These are phyloP conservation scores for Macrolepiota dolichaula DNA, from an alignment of 768 basidiomycete genomes.

Conservation along the genomic window DNA sequence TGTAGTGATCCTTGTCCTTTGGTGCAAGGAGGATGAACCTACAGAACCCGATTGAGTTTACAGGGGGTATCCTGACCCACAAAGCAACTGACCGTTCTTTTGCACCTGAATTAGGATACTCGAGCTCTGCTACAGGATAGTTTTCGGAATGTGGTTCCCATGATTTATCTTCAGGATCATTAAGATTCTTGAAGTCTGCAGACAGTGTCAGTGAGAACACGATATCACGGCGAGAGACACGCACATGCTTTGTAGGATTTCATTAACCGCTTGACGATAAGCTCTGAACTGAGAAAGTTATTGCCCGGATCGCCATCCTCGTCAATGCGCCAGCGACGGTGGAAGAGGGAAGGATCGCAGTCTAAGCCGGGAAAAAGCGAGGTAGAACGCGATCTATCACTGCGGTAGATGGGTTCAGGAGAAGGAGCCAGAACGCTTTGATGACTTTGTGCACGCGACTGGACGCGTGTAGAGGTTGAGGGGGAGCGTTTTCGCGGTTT, in stretches of 20 bases:
- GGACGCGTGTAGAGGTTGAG: slow-evolving; percentile 36
- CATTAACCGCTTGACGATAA: slow-evolving; percentile 57
- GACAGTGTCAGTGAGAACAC: slow-evolving; percentile 10
- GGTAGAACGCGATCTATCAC: slow-evolving; percentile 63
- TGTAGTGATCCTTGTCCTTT: slow-evolving; percentile 84
- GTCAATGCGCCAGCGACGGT: slow-evolving; percentile 47
- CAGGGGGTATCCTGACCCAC: not conserved
- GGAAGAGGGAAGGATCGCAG: slow-evolving; percentile 30
- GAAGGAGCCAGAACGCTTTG: slow-evolving; percentile 38
- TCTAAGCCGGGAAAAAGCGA: slow-evolving; percentile 45
- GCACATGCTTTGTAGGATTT: slow-evolving; percentile 69
- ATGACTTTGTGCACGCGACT: slow-evolving; percentile 43
- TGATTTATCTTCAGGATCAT: slow-evolving; percentile 56
- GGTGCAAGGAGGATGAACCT: slow-evolving; percentile 79
- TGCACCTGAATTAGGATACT: slow-evolving; percentile 73
- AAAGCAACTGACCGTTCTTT: slow-evolving; percentile 54
- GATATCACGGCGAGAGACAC: not conserved
- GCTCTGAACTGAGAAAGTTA: slow-evolving; percentile 58
- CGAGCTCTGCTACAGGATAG: slow-evolving; percentile 68
- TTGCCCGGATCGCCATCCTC: slow-evolving; percentile 52
- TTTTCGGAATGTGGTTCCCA: slow-evolving; percentile 61
- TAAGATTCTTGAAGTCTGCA: slow-evolving; percentile 72
- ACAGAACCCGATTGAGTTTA: slow-evolving; percentile 4
- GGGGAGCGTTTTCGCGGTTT: slow-evolving; percentile 31
- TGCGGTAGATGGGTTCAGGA: slow-evolving; percentile 54